Percentiles rank a stretch among this genome's conserved stretches.
These are phyloP conservation scores for Suillus hirtellus DNA, from an alignment of 768 basidiomycete genomes.

Conservation along the genomic window DNA sequence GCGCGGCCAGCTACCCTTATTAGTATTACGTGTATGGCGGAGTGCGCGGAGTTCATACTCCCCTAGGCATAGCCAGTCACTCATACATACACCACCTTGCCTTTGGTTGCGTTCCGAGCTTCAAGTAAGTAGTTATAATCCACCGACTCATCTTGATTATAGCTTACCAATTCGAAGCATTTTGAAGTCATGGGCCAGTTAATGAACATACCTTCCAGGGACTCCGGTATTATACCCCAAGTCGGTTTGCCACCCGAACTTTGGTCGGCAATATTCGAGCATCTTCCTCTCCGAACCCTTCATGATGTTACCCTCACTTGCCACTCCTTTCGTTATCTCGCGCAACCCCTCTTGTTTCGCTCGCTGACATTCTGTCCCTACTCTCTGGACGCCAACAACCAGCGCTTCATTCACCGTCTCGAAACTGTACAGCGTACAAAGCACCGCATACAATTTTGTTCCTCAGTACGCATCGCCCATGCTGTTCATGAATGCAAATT, in stretches of 20 bases:
- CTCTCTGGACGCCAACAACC: constrained; percentile 4
- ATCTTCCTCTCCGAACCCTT: background rate
- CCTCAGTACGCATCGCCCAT: constrained; percentile 8
- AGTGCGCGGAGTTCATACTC: no score
- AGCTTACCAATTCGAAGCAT: background rate
- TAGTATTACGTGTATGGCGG: no score
- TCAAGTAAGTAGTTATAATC: background rate
- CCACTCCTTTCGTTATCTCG: constrained; percentile 9
- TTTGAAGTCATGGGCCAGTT: constrained; percentile 3
- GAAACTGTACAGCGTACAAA: constrained; percentile 7
- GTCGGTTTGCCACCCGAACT: constrained; percentile 1
- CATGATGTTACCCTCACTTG: constrained; percentile 11
- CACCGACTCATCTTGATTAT: background rate
- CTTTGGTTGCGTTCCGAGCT: background rate
- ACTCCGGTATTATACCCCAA: background rate
- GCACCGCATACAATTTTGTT: constrained; percentile 7
- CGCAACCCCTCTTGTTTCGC: constrained; percentile 12
- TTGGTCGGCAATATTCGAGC: constrained; percentile 8
- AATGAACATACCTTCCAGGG: background rate
- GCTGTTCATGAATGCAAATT: constrained; percentile 11
- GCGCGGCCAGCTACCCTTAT: no score
- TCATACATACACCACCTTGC: background rate
- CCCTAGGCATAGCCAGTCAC: background rate
- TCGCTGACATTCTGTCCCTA: constrained; percentile 12
- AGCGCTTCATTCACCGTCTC: background rate